A percentile compares a stretch with the other conserved stretches of the same genome.
Conservation (phyloP, 805 yeast species). For the Maudiozyma barnettii region DNA sequence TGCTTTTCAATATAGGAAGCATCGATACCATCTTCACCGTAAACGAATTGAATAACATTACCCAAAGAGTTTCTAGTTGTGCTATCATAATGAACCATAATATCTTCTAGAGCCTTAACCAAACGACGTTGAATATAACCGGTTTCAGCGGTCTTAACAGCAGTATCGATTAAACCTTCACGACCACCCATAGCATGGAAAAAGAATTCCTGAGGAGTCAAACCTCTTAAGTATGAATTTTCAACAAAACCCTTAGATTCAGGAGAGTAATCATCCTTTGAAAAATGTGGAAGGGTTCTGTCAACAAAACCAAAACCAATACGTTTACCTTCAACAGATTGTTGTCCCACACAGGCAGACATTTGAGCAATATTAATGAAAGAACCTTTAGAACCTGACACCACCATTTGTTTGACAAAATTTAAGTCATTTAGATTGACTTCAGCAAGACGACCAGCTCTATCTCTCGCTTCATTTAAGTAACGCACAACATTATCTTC, state of each 20-base stretch:
- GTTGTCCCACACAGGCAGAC: constrained; percentile 99
- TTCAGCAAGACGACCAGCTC: constrained; percentile 98
- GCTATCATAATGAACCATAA: constrained; percentile 97
- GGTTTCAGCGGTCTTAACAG: constrained; percentile 97
- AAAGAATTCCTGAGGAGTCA: constrained; percentile 97
- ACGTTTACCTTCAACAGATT: constrained; percentile 98
- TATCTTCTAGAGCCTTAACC: constrained; percentile 92
- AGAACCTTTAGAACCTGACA: constrained; percentile 98
- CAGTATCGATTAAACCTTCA: constrained; percentile 98
- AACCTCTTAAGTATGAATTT: constrained; percentile 91
- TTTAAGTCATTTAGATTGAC: constrained; percentile 87
- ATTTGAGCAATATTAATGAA: constrained; percentile 97
- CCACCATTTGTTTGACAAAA: constrained; percentile 98
- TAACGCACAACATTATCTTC: constrained; percentile 95
- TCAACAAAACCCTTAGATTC: constrained; percentile 98
- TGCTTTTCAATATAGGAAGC: constrained; percentile 97
- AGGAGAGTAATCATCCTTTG: constrained; percentile 97
- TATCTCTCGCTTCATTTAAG: constrained; percentile 96
- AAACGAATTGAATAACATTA: constrained; percentile 88
- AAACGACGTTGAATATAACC: constrained; percentile 98
- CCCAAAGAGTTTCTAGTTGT: constrained; percentile 97
- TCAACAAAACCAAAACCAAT: constrained; percentile 95
- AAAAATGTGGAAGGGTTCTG: constrained; percentile 93
- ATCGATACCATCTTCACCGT: constrained; percentile 99
- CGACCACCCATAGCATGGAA: constrained; percentile 99